A percentile compares a stretch with the other conserved stretches of the same genome.
Conservation (phyloP, 176 grass and related monocot species). For the Saccharum spontaneum region DNA sequence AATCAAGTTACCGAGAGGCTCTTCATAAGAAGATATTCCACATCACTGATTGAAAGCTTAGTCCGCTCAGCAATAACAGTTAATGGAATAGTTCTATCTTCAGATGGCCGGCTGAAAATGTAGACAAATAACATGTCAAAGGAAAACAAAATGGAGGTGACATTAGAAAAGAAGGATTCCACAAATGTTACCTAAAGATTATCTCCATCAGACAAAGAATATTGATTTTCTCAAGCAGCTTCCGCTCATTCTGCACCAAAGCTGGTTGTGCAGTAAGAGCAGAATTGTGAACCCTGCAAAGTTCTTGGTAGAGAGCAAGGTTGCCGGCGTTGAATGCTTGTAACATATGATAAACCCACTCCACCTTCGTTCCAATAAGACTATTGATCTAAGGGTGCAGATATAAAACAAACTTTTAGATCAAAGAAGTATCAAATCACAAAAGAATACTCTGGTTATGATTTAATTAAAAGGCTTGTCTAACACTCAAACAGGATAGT, state of each 20-base stretch:
- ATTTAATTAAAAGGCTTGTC: constrained; percentile 1
- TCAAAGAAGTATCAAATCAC: constrained; percentile 7
- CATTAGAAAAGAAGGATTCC: not conserved
- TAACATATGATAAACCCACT: constrained; percentile 94
- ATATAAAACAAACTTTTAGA: constrained; percentile 24
- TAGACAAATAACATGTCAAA: constrained; percentile 17
- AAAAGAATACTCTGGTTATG: not conserved
- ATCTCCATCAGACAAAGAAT: constrained; percentile 99
- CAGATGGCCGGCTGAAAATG: constrained; percentile 61
- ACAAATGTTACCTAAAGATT: constrained; percentile 81
- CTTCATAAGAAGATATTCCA: constrained; percentile 96
- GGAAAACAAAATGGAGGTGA: not conserved
- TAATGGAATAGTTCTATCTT: constrained; percentile 90
- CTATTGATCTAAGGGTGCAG: constrained; percentile 74
- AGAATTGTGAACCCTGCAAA: constrained; percentile 78
- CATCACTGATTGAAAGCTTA: constrained; percentile 76
- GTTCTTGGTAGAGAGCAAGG: constrained; percentile 79
- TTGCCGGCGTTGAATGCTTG: constrained; percentile 87
- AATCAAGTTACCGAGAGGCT: constrained; percentile 82
- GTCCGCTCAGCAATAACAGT: constrained; percentile 70
- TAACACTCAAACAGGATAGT: not conserved
- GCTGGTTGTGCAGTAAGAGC: constrained; percentile 85
- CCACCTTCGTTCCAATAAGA: constrained; percentile 81
- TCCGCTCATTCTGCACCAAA: constrained; percentile 70
- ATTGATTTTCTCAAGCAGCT: constrained; percentile 94